Percentiles rank a stretch among this genome's conserved stretches.
These are phyloP conservation scores for Bonia amplexicaulis DNA, from an alignment of 176 grass and related monocot genomes.

Conservation along the genomic window DNA sequence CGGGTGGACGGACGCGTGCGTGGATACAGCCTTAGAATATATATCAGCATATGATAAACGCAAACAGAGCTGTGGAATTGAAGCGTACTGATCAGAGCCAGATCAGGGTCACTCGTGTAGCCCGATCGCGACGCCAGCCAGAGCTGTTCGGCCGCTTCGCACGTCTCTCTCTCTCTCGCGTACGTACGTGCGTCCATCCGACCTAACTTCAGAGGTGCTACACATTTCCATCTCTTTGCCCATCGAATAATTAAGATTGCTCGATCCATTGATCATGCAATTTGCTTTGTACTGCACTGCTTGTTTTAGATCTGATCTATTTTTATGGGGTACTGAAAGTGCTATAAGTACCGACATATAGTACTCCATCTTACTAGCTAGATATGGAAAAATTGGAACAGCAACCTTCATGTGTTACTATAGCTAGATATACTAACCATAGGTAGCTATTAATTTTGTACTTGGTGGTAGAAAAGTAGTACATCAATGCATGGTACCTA, in stretches of 20 bases:
- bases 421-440: neutral
- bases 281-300: neutral
- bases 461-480: neutral
- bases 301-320: too few species aligned
- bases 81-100: neutral
- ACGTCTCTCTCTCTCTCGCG: neutral
- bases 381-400: neutral
- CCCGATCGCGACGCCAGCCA: neutral
- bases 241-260: too few species aligned
- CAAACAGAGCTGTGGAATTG: neutral
- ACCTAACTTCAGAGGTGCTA: too few species aligned
- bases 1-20: neutral
- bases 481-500: neutral
- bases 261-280: neutral
- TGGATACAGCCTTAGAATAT: neutral
- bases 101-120: neutral
- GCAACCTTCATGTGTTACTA: neutral
- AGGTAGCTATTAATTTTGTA: neutral
- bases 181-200: too few species aligned
- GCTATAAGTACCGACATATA: neutral
- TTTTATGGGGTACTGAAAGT: neutral
- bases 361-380: neutral
- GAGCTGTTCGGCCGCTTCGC: neutral
- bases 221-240: too few species aligned
- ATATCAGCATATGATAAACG: neutral